Evolutionary conservation across 257 asterid species (phyloP).

Genomic region (Solanum dulcamara): DNA sequence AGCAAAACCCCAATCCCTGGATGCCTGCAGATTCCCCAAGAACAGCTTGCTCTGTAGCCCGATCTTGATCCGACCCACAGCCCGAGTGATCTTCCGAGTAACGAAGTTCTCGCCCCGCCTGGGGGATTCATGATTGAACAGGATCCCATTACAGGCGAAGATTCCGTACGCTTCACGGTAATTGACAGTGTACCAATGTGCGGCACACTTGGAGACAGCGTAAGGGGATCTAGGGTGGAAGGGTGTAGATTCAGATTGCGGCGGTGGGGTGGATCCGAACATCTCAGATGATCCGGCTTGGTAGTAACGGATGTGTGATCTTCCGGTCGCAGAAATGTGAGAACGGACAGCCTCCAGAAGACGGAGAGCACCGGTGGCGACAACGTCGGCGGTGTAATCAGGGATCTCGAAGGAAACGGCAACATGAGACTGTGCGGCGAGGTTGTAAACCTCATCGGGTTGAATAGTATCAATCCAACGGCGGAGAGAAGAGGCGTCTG

Average conservation of each 20-base stretch:
- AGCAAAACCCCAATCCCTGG: conserved; percentile 94
- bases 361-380: conserved; percentile 92
- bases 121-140: conserved; percentile 90
- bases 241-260: conserved; percentile 66
- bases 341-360: conserved; percentile 90
- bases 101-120: conserved; percentile 93
- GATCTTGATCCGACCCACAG: conserved; percentile 87
- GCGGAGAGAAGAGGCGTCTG: conserved; percentile 94
- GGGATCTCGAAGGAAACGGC: conserved; percentile 98
- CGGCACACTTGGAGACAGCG: conserved; percentile 87
- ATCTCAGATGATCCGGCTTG: conserved; percentile 97
- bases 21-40: conserved; percentile 76
- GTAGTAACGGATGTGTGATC: conserved; percentile 61
- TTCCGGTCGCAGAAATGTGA: conserved; percentile 67
- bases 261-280: conserved; percentile 98
- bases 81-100: conserved; percentile 88
- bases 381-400: conserved; percentile 95
- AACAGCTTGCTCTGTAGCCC: conserved; percentile 89
- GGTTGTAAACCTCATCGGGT: conserved; percentile 96
- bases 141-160: conserved; percentile 86
- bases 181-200: conserved; percentile 94
- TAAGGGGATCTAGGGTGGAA: conserved; percentile 94
- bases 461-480: conserved; percentile 80
- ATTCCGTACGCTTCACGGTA: conserved; percentile 89
- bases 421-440: conserved; percentile 97